Evolutionary conservation across 345 rosid genomes (phyloP).

Genomic region (Linum lewisii): DNA sequence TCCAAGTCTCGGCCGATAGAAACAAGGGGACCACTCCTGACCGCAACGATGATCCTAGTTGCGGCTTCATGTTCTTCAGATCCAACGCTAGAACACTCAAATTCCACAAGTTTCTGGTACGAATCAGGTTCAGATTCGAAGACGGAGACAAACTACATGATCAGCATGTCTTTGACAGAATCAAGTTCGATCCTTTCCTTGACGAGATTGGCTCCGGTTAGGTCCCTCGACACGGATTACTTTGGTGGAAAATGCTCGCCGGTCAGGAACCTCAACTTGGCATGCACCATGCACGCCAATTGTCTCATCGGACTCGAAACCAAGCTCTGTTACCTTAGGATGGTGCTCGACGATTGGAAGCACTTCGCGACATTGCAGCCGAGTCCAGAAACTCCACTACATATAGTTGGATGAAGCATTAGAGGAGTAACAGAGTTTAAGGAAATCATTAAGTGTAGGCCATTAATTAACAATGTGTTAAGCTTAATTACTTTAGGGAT

Average conservation of each 20-base stretch:
- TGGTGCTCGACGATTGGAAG: constrained; percentile 57
- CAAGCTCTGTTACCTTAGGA: constrained; percentile 47
- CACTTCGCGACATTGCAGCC: constrained; percentile 22
- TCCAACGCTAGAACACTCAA: constrained; percentile 40
- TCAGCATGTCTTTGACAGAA: constrained; percentile 66
- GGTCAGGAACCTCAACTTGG: constrained; percentile 40
- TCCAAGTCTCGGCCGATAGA: background rate
- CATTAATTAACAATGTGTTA: no score
- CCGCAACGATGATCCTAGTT: background rate
- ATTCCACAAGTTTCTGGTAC: constrained; percentile 73
- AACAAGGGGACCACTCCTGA: background rate
- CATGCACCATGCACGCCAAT: constrained; percentile 81
- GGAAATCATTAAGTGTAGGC: no score
- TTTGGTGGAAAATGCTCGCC: constrained; percentile 68
- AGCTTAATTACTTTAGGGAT: no score
- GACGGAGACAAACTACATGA: constrained; percentile 50
- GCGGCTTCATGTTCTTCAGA: background rate
- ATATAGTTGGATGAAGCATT: constrained; percentile 33
- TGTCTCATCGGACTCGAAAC: constrained; percentile 54
- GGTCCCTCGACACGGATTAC: constrained; percentile 51
- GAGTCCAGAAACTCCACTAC: constrained; percentile 5
- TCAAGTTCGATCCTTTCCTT: constrained; percentile 35
- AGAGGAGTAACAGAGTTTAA: no score
- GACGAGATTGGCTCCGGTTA: constrained; percentile 32
- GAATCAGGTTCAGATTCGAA: constrained; percentile 28